Evolutionary conservation across 2,329 filamentous ascomycete genomes (phyloP).

Genomic region (Periconia digitata): DNA sequence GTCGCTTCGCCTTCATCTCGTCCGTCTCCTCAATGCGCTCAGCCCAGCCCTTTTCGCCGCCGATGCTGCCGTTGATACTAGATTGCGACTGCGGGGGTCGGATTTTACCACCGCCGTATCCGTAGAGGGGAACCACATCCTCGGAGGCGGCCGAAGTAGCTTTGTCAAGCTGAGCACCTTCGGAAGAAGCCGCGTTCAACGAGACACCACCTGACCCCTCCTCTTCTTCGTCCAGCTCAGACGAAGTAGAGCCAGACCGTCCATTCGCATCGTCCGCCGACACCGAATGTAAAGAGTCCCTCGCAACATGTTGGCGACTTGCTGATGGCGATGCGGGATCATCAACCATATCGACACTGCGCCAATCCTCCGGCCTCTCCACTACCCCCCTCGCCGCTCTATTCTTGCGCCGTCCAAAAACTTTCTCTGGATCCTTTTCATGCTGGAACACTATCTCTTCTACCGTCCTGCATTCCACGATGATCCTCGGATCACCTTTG

Average conservation of each 20-base stretch:
- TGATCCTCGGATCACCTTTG: conserved; percentile 56
- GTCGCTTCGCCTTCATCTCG: conserved; percentile 53
- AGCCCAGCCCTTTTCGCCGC: conserved; percentile 58
- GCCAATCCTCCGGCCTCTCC: conserved; percentile 44
- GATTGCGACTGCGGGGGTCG: conserved; percentile 48
- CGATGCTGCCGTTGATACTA: conserved; percentile 59
- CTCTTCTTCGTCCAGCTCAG: conserved; percentile 14
- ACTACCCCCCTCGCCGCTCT: conserved; percentile 45
- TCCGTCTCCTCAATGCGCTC: conserved; percentile 57
- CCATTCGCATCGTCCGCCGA: background rate
- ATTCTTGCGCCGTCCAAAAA: conserved; percentile 51
- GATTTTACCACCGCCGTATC: conserved; percentile 33
- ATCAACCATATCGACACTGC: conserved; percentile 49
- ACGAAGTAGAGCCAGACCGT: no score
- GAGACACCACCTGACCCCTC: conserved; percentile 14
- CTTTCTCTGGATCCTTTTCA: conserved; percentile 49
- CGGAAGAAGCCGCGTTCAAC: conserved; percentile 3
- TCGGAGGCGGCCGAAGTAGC: no score
- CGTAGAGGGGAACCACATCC: conserved; percentile 14
- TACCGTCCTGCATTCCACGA: conserved; percentile 54
- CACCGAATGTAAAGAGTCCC: background rate
- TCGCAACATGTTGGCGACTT: background rate
- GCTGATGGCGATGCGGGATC: conserved; percentile 10
- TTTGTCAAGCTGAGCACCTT: background rate
- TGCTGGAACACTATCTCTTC: conserved; percentile 55